These are phyloP conservation scores for Avena eriantha DNA, from an alignment of 176 grass and related monocot genomes.

Conservation along the genomic window DNA sequence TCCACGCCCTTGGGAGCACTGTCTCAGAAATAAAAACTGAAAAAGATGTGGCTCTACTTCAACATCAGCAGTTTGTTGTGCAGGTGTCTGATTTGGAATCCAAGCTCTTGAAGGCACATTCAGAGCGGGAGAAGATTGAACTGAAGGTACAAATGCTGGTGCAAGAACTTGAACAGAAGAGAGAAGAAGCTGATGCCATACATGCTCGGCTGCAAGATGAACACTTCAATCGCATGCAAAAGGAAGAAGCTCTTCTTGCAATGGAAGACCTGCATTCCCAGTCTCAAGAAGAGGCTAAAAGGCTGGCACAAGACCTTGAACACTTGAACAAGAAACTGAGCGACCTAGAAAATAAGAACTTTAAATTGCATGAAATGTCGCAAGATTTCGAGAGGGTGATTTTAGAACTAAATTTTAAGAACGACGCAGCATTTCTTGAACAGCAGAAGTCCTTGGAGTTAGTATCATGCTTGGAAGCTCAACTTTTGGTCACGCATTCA, in stretches of 20 bases:
- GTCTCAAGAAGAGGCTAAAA: slow-evolving; percentile 43
- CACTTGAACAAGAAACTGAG: slow-evolving; percentile 28
- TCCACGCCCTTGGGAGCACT: slow-evolving; percentile 40
- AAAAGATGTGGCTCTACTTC: slow-evolving; percentile 35
- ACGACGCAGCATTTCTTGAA: slow-evolving; percentile 36
- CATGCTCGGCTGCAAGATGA: slow-evolving; percentile 37
- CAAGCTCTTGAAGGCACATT: slow-evolving; percentile 21
- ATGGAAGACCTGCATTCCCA: slow-evolving; percentile 32
- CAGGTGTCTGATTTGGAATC: slow-evolving; percentile 37
- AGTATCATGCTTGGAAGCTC: slow-evolving; percentile 33
- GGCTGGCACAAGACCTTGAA: slow-evolving; percentile 34
- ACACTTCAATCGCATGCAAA: slow-evolving; percentile 37
- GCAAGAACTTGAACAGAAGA: slow-evolving; percentile 46
- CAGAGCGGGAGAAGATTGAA: slow-evolving; percentile 45
- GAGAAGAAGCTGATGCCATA: slow-evolving; percentile 25
- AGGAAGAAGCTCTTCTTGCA: slow-evolving; percentile 40
- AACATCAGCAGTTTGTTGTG: slow-evolving; percentile 8
- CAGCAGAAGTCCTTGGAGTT: slow-evolving; percentile 40
- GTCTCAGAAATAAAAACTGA: slow-evolving; percentile 27
- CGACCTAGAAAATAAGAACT: slow-evolving; percentile 29
- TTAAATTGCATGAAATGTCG: slow-evolving; percentile 25
- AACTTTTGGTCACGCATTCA: slow-evolving; percentile 10
- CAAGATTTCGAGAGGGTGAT: slow-evolving; percentile 17
- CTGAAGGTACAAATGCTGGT: slow-evolving; percentile 37
- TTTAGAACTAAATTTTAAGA: slow-evolving; percentile 30